Percentiles rank a stretch among this genome's conserved stretches.
phyloP scores from a whole-genome alignment of 306 rosid genomes.

The Inga leiocalycina region DNA sequence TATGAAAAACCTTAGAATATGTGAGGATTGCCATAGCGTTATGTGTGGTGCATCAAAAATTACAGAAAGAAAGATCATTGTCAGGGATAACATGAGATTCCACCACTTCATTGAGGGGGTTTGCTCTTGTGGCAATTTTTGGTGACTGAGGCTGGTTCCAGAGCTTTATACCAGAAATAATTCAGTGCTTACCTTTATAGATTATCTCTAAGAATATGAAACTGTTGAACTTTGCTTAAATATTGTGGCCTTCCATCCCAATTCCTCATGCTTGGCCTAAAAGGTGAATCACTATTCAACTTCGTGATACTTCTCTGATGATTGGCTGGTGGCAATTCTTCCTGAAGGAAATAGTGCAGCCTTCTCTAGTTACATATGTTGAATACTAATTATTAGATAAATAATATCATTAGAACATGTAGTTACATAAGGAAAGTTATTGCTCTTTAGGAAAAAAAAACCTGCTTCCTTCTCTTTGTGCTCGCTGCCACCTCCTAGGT shows the following conservation, averaged over 20 bases:
- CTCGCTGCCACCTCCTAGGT: not conserved
- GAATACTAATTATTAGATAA: not conserved
- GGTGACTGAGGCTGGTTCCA: constrained; percentile 52
- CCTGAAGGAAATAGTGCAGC: not conserved
- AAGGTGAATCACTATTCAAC: not conserved
- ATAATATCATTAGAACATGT: not conserved
- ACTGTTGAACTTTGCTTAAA: not conserved
- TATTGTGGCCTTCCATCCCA: not conserved
- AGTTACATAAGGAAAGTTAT: not conserved
- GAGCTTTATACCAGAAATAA: not conserved
- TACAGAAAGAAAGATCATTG: constrained; percentile 68
- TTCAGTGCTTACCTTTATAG: not conserved
- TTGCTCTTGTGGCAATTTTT: constrained; percentile 77
- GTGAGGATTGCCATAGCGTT: constrained; percentile 76
- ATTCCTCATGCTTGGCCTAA: not conserved
- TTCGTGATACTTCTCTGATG: not conserved
- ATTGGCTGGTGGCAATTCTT: not conserved
- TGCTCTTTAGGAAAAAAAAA: not conserved
- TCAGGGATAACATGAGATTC: constrained; percentile 78
- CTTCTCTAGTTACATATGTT: not conserved
- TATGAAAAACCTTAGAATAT: constrained; percentile 86
- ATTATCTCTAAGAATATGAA: not conserved
- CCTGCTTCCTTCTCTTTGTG: not conserved
- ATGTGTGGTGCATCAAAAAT: constrained; percentile 71
- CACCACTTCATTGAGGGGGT: constrained; percentile 73